These are phyloP conservation scores for Spiraea crenata DNA, from an alignment of 331 rosid species.

Conservation along the genomic window DNA sequence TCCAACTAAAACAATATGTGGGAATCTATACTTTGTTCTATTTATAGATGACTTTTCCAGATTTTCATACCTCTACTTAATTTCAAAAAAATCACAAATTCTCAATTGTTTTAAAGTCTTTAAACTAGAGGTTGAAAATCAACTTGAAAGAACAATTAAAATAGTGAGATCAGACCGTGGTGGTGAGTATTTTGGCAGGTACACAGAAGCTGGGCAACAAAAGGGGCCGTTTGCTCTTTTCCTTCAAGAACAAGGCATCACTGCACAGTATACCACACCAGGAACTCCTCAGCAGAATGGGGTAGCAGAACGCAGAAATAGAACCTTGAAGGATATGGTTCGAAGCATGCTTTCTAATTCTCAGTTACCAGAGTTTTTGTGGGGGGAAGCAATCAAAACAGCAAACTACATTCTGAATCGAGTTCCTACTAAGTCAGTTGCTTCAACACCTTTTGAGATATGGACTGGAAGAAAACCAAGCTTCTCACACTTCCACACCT, in stretches of 20 bases:
- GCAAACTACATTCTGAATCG: no score
- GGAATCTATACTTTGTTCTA: background rate
- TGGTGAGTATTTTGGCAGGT: background rate
- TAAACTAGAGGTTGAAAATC: background rate
- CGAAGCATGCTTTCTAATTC: background rate
- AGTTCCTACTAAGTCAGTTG: no score
- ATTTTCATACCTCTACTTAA: background rate
- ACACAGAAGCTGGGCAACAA: background rate
- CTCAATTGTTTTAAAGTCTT: background rate
- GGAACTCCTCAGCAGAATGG: background rate
- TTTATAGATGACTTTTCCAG: background rate
- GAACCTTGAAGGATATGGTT: background rate
- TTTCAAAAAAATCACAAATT: background rate
- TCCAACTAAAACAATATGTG: background rate
- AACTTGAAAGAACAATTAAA: background rate
- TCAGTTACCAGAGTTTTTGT: background rate
- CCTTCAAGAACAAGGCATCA: background rate
- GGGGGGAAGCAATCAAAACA: no score
- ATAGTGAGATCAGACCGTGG: background rate
- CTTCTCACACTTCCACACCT: background rate
- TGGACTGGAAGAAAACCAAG: background rate
- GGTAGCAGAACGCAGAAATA: no score
- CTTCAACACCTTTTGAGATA: no score
- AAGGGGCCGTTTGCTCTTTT: background rate
- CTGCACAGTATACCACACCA: background rate